These are phyloP conservation scores for Jackrogersella minutella DNA, from an alignment of 495 filamentous ascomycete species.

Conservation along the genomic window DNA sequence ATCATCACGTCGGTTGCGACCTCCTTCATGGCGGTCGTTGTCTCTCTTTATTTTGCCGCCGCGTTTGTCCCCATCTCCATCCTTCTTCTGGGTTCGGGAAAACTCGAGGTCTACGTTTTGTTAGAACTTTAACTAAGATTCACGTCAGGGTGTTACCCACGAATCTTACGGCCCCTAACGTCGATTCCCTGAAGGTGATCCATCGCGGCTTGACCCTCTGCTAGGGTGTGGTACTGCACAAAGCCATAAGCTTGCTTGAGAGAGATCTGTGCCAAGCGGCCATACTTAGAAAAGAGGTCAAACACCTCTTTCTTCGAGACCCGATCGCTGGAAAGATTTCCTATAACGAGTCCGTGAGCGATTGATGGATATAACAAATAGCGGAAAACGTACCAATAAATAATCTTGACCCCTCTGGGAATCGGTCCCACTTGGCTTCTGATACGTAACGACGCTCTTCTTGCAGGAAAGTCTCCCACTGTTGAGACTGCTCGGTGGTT, in stretches of 20 bases:
- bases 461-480: slow-evolving; percentile 82
- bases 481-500: slow-evolving; percentile 71
- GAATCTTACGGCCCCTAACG: slow-evolving; percentile 85
- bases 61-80: slow-evolving; percentile 58
- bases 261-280: slow-evolving; percentile 90
- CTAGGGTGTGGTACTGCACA: slow-evolving; percentile 85
- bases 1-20: slow-evolving; percentile 69
- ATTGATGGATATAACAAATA: neutral
- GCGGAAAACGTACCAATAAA: slow-evolving; percentile 80
- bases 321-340: slow-evolving; percentile 90
- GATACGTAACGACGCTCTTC: slow-evolving; percentile 81
- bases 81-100: slow-evolving; percentile 86
- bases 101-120: slow-evolving; percentile 81
- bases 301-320: slow-evolving; percentile 95
- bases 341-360: slow-evolving; percentile 54
- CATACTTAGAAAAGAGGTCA: slow-evolving; percentile 84
- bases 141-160: slow-evolving; percentile 65
- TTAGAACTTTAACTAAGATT: slow-evolving; percentile 20
- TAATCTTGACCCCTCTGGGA: slow-evolving; percentile 82
- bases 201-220: slow-evolving; percentile 76
- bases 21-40: slow-evolving; percentile 49
- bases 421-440: slow-evolving; percentile 93
- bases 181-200: slow-evolving; percentile 78
- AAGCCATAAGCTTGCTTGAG: slow-evolving; percentile 98
- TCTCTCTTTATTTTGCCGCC: slow-evolving; percentile 52